Evolutionary conservation across 805 yeast species (phyloP).

Genomic region (Saturnispora silvae): DNA sequence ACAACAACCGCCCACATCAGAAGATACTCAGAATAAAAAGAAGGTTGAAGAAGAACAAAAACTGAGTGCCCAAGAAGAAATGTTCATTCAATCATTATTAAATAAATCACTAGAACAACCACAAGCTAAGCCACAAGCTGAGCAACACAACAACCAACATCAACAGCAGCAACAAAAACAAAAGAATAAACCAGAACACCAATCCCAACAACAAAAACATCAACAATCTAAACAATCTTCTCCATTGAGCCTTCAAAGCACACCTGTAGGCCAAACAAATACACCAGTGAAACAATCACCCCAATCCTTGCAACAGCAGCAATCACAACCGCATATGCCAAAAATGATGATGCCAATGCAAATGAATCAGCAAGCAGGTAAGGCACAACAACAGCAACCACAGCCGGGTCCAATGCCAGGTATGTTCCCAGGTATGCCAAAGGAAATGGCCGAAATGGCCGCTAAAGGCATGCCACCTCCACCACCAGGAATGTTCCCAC

Average conservation of each 20-base stretch:
- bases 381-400: constrained; percentile 5
- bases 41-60: no score
- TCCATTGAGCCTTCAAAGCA: not conserved
- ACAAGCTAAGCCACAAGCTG: not conserved
- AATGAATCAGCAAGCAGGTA: constrained; percentile 4
- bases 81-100: constrained; percentile 38
- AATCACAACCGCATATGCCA: constrained; percentile 1
- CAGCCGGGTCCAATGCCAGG: not conserved
- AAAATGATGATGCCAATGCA: not conserved
- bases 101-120: constrained; percentile 22
- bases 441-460: not conserved
- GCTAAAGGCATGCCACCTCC: not conserved
- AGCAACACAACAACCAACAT: constrained; percentile 3
- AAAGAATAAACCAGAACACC: constrained; percentile 5
- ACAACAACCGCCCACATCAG: no score
- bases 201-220: constrained; percentile 3
- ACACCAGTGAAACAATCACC: not conserved
- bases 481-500: constrained; percentile 8
- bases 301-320: constrained; percentile 7
- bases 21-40: no score
- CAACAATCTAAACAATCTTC: not conserved
- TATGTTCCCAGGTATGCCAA: not conserved
- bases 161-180: constrained; percentile 8
- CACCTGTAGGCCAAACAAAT: not conserved
- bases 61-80: constrained; percentile 22